Base-by-base conservation (phyloP, 192 early-diverging fungal species). In the Rhizophagus sp. region DNA sequence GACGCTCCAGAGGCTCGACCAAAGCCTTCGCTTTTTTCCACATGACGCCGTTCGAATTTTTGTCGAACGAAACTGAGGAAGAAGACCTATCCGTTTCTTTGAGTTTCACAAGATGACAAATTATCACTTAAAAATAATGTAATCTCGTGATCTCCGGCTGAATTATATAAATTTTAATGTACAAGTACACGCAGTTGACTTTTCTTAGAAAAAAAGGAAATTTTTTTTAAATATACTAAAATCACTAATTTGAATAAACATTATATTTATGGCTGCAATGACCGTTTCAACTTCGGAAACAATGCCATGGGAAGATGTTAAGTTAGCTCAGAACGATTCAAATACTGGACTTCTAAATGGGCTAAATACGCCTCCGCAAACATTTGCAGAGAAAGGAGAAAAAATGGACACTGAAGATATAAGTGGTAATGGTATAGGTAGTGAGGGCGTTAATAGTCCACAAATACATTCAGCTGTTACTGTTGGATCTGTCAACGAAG, bases 1-100 rank as follows among this genome's bases (percentile, higher is more conserved):
- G 24, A 24, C 70, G 70, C 41, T 72, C 70, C 10, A 72, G 41
- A 27, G 70, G 70, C 25, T 72, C 70, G 24, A 50, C 41, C 19
- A 72, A 72, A 49, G 41, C 41, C 70, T 72, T 72, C 25, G 49
- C 5, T 25, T 72, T 44, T 15, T 72, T 72, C 44, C 6, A 49
- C 70, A 72, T 72, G 12, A 11, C 27, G 30, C 0, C 67, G 34
- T 69, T 69, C 67, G 36, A 9, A 5, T 34, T 8, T 69, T 19
- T 41, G 19, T 0, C 33, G 67, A 69, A 41, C 67, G 67, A 57
- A 57, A 22, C 11, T 57, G 52, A n/a, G 50, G 17, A 52, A 52
- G 4, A 19, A 30, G 30, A 30, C 30, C 30, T 30, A 30, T 4
- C 15, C 4, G 17, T 22, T 1, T 47, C 44, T 47, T 47, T 2